Base-by-base conservation (phyloP, 108 stramenopile species). In the Chaetoceros muelleri region DNA sequence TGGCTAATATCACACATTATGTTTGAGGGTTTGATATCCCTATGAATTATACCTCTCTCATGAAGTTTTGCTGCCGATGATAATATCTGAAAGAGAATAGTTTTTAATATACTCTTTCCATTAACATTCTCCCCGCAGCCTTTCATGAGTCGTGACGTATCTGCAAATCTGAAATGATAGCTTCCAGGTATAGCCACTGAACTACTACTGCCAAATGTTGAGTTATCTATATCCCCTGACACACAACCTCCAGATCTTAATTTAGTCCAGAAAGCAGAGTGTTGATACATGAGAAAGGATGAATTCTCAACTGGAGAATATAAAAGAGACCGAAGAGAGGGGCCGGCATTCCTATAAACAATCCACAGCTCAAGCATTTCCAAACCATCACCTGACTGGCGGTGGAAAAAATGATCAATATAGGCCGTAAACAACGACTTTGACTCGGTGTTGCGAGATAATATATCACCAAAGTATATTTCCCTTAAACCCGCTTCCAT, bases 401-500 rank as follows among this genome's bases (percentile, higher is more conserved):
- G 24, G 22, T 84, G 77, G 65, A 85, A 89, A 66, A 89, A 89
- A 59, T 89, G 87, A 57, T 89, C 84, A 16, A 89, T 75, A 57
- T 85, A 89, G n/a, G 55, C 66, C 18, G 87, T 89, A 48, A 73
- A 81, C 25, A 79, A 47, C 19, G 28, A 44, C 2, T 54, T 50
- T 25, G 66, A 46, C 25, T 72, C 57, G 16, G 57, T 60, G 49
- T 75, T 62, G 28, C 62, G 24, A 22, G 57, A 53, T 20, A 88
- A 72, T 46, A 79, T 59, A 24, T 82, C 74, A 18, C 87, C 87
- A 61, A 85, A 79, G 50, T 89, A 84, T 0, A 89, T 65, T 55
- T 89, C 87, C 54, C 87, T 60, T 27, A 89, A 55, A 2, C 87
- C 87, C n/a, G 87, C 87, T 59, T 89, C 87, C 22, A 89, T 49